A percentile compares a stretch with the other conserved stretches of the same genome.
phyloP scores from a whole-genome alignment of 1,284 basidiomycete genomes.

The Apiotrichum veenhuisii region DNA sequence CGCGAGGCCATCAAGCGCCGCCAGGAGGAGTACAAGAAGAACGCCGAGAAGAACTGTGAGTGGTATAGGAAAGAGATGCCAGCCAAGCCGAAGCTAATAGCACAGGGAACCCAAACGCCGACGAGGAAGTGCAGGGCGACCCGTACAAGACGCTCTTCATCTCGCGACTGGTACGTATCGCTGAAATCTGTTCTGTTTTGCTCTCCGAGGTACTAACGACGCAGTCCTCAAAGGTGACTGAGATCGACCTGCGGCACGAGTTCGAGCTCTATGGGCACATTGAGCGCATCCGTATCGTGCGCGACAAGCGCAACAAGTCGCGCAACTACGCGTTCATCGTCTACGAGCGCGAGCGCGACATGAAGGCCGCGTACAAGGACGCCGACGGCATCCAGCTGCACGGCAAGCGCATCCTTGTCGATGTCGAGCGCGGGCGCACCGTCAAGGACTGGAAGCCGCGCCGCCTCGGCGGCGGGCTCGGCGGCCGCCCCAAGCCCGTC shows the following conservation, averaged over 20 bases:
- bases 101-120: conserved; percentile 55
- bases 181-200: background rate
- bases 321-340: conserved; percentile 96
- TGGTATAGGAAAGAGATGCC: conserved; percentile 18
- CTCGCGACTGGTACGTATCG: conserved; percentile 69
- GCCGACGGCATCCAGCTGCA: conserved; percentile 96
- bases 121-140: conserved; percentile 90
- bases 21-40: conserved; percentile 72
- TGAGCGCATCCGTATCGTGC: conserved; percentile 83
- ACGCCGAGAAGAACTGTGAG: conserved; percentile 76
- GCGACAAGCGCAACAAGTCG: conserved; percentile 79
- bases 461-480: conserved; percentile 88
- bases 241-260: conserved; percentile 85
- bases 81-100: background rate
- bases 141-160: conserved; percentile 99
- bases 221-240: conserved; percentile 75
- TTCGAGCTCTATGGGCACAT: conserved; percentile 95
- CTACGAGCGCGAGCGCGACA: conserved; percentile 95
- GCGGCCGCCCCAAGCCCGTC: conserved; percentile 85
- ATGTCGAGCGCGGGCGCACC: conserved; percentile 95
- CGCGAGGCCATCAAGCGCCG: conserved; percentile 75
- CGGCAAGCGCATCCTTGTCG: conserved; percentile 90
- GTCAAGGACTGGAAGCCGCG: conserved; percentile 98
- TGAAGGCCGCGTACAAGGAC: conserved; percentile 99
- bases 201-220: background rate